phyloP scores from a whole-genome alignment of 106 monocot genomes.

The Dactylorhiza incarnata region DNA sequence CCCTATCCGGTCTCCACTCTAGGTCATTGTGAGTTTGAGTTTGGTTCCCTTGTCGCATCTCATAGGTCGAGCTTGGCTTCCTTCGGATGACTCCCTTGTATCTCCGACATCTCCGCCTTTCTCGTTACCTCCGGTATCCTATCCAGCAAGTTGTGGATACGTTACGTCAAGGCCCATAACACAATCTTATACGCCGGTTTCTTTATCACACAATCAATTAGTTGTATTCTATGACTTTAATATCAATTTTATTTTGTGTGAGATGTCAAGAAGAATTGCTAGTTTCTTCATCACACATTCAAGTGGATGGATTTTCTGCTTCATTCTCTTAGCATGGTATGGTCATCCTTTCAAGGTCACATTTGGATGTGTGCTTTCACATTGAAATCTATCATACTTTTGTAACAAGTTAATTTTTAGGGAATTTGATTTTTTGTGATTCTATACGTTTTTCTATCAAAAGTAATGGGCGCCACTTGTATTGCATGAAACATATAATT shows the following conservation, averaged over 20 bases:
- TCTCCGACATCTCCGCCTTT: too few species aligned
- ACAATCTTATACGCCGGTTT: too few species aligned
- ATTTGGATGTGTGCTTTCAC: not conserved
- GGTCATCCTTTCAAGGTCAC: not conserved
- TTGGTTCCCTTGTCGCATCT: too few species aligned
- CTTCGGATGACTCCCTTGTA: too few species aligned
- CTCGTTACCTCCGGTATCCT: too few species aligned
- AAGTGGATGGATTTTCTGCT: not conserved
- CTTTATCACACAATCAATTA: not conserved
- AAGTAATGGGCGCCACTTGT: not conserved
- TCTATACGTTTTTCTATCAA: not conserved
- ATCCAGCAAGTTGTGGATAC: too few species aligned
- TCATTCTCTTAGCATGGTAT: not conserved
- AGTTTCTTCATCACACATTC: not conserved
- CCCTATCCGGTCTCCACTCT: too few species aligned
- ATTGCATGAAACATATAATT: not conserved
- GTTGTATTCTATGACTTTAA: not conserved
- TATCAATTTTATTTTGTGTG: too few species aligned
- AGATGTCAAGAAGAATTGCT: too few species aligned
- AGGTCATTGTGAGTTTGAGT: too few species aligned
- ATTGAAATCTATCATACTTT: not conserved
- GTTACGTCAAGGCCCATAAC: too few species aligned
- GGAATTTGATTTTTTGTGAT: not conserved
- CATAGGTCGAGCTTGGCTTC: too few species aligned
- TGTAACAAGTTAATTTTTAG: not conserved